Percentiles rank a stretch among this genome's conserved stretches.
These are phyloP conservation scores for Lactarius quietus DNA, from an alignment of 768 basidiomycete species.

Conservation along the genomic window DNA sequence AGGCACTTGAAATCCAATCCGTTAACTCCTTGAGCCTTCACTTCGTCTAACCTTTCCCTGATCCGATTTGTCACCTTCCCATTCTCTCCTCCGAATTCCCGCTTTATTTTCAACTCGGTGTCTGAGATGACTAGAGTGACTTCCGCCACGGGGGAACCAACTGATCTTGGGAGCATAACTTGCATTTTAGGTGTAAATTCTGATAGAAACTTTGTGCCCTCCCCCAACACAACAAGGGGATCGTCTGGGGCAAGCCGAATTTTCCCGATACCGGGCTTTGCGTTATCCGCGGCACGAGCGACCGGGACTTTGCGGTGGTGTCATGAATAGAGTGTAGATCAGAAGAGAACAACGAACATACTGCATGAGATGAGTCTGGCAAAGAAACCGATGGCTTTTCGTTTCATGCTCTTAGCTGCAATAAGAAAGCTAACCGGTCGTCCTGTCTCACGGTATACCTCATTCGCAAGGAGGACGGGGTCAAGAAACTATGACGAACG, in stretches of 20 bases:
- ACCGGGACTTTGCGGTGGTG: slow-evolving; percentile 68
- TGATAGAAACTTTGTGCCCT: slow-evolving; percentile 69
- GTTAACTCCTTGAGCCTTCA: slow-evolving; percentile 47
- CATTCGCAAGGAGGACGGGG: slow-evolving; percentile 71
- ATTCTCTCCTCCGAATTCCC: slow-evolving; percentile 80
- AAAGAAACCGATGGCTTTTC: slow-evolving; percentile 71
- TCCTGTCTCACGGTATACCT: slow-evolving; percentile 81
- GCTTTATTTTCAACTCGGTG: slow-evolving; percentile 77
- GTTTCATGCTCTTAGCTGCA: slow-evolving; percentile 84
- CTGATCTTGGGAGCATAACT: slow-evolving; percentile 78
- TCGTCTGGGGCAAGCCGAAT: slow-evolving; percentile 71
- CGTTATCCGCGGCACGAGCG: slow-evolving; percentile 83
- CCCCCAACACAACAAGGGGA: slow-evolving; percentile 78
- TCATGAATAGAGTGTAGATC: background rate
- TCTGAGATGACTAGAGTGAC: slow-evolving; percentile 88
- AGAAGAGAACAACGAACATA: slow-evolving; percentile 37
- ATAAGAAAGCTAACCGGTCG: slow-evolving; percentile 82
- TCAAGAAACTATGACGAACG: slow-evolving; percentile 74
- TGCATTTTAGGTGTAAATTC: slow-evolving; percentile 79
- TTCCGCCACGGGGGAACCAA: slow-evolving; percentile 75
- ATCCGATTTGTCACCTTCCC: slow-evolving; percentile 67
- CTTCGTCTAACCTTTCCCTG: slow-evolving; percentile 63
- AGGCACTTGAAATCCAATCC: slow-evolving; percentile 81
- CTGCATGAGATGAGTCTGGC: slow-evolving; percentile 84
- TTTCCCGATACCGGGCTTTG: slow-evolving; percentile 68